phyloP scores from a whole-genome alignment of 495 filamentous ascomycete species.

The Aspergillus coremiiformis region DNA sequence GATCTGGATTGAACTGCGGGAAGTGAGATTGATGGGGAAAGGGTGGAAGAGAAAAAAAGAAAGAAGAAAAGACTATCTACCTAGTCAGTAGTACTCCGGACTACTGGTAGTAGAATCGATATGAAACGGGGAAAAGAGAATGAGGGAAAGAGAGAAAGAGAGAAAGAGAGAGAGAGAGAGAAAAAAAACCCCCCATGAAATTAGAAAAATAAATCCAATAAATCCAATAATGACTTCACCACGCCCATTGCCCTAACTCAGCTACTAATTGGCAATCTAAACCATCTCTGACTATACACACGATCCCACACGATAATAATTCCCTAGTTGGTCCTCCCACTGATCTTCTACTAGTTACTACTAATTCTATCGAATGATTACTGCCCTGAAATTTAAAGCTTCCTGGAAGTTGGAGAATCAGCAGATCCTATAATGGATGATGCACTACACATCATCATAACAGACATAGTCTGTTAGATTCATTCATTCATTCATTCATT shows the following conservation, averaged over 20 bases:
- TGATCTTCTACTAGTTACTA: background rate
- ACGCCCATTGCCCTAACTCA: too few relatives aligned
- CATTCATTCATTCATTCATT: background rate
- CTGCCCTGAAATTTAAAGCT: background rate
- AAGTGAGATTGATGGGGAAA: background rate
- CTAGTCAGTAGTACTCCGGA: too few relatives aligned
- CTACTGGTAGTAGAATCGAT: too few relatives aligned
- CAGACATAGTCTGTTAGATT: too few relatives aligned
- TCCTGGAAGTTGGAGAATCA: background rate
- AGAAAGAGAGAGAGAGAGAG: slow-evolving; percentile 1
- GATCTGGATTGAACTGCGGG: background rate
- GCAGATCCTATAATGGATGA: background rate
- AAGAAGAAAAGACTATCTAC: background rate
- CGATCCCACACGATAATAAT: too few relatives aligned
- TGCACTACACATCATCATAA: background rate
- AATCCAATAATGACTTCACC: too few relatives aligned
- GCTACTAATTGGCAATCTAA: too few relatives aligned
- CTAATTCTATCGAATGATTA: background rate
- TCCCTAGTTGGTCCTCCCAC: too few relatives aligned
- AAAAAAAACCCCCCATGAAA: too few relatives aligned
- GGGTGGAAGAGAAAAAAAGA: background rate
- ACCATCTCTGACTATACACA: too few relatives aligned
- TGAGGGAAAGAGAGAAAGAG: background rate
- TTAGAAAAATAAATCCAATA: too few relatives aligned
- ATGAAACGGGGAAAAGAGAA: background rate